Base-by-base conservation (phyloP, 306 rosid genomes). In the Glycyrrhiza uralensis region DNA sequence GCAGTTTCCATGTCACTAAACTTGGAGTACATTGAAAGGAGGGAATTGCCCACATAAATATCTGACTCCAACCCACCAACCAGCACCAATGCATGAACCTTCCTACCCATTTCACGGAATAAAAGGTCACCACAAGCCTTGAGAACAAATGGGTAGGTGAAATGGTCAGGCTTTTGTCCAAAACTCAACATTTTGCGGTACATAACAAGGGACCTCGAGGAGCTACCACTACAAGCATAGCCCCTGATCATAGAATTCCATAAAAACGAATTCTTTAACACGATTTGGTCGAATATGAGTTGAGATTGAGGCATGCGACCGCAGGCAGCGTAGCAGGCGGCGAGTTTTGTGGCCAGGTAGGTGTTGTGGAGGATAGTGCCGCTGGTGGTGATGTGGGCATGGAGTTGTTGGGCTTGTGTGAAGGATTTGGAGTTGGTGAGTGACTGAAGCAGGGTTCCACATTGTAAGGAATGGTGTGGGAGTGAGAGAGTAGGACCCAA, bases 181-280 rank as follows among this genome's bases (percentile, higher is more conserved):
- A 52, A 69, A 42, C 61, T 24, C 26, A 71, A 17, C 87, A 89
- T 86, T 65, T 79, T 51, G 46, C 84, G 81, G 79, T 89, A 87
- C 68, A 85, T 12, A 47, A 59, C 15, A 71, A 84, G 71, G 12
- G 89, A 81, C 8, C 39, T 64, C 1, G 55, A 22, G 23, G 84
- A 45, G 20, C 12, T 23, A 24, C 66, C 83, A 20, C 59, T 61
- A 41, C 72, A 84, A 62, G 82, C 88, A 55, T 84, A 84, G 2
- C 89, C 90, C 33, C 87, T 80, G 15, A 86, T 84, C 87, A 84
- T 77, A 71, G 54, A 76, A 61, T 84, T 86, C 87, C 87, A 88
- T 29, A 82, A 75, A 61, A 88, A 84, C 0, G 79, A 80, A 13
- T 71, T 78, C 78, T 86, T 88, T 6, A 78, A 35, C 3, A 50